A percentile compares a stretch with the other conserved stretches of the same genome.
phyloP scores from a whole-genome alignment of 495 filamentous ascomycete species.

The Podospora pseudoanserina region DNA sequence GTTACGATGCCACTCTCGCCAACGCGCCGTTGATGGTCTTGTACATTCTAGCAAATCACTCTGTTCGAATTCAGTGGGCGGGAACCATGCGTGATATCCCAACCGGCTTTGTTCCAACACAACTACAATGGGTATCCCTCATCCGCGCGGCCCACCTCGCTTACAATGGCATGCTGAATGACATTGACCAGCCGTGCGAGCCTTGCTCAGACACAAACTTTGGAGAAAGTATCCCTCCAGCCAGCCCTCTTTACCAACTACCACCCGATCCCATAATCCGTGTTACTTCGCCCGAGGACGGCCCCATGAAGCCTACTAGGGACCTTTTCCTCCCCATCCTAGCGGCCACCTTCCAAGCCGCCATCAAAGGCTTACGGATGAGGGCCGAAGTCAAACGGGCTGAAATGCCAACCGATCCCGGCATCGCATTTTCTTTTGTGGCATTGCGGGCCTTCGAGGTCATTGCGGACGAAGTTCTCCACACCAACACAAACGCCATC shows the following conservation, averaged over 20 bases:
- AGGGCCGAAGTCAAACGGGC: neutral
- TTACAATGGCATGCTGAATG: conserved; percentile 35
- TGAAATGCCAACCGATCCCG: neutral
- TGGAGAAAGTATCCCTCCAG: neutral
- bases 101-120: conserved; percentile 30
- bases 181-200: neutral
- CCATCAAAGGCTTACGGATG: neutral
- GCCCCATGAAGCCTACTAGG: neutral
- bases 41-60: conserved; percentile 42
- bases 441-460: neutral
- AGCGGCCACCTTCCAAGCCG: neutral
- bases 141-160: conserved; percentile 39
- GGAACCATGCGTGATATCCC: conserved; percentile 27
- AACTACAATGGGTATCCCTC: conserved; percentile 42
- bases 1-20: conserved; percentile 38
- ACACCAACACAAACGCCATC: neutral
- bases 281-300: neutral
- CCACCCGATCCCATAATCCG: neutral
- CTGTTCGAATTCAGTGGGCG: conserved; percentile 36
- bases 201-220: neutral
- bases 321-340: neutral
- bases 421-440: neutral
- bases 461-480: neutral
- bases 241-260: neutral
- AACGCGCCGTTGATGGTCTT: conserved; percentile 48